phyloP scores from a whole-genome alignment of 1,139 yeast species.

The Pichia sp. region DNA sequence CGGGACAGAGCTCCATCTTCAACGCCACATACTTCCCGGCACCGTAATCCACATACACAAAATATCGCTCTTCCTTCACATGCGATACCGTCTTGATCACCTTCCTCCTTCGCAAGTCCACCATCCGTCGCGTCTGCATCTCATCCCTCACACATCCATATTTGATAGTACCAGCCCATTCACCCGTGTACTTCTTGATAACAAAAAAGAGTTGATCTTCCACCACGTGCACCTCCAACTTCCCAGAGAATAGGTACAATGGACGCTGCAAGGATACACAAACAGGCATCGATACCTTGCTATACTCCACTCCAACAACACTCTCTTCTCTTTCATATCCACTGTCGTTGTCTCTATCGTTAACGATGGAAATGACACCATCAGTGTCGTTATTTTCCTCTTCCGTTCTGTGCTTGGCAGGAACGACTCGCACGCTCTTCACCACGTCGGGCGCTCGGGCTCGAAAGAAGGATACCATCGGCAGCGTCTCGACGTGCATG shows the following conservation, averaged over 20 bases:
- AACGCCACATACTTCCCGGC: constrained; percentile 1
- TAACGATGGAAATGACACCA: too few species aligned
- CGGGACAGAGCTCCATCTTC: constrained; percentile 33
- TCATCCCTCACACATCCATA: constrained; percentile 14
- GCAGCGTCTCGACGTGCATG: too few species aligned
- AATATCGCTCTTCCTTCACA: constrained; percentile 16
- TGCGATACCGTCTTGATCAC: constrained; percentile 9
- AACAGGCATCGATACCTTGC: too few species aligned
- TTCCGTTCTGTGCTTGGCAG: too few species aligned
- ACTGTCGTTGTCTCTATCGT: neutral
- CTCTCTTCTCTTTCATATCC: neutral
- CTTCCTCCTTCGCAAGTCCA: neutral
- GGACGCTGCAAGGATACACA: too few species aligned
- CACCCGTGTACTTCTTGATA: constrained; percentile 10
- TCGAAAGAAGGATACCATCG: too few species aligned
- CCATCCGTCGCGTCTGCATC: neutral
- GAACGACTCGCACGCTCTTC: too few species aligned
- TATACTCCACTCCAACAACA: neutral
- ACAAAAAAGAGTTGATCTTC: constrained; percentile 2
- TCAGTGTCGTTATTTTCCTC: too few species aligned
- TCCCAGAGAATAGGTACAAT: constrained; percentile 18
- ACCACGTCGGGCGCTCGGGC: too few species aligned
- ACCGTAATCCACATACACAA: constrained; percentile 23
- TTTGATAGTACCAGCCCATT: constrained; percentile 16
- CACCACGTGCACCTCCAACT: constrained; percentile 18